Base-by-base conservation (phyloP, 1,139 yeast genomes). In the Debaryomyces subglobosus region DNA sequence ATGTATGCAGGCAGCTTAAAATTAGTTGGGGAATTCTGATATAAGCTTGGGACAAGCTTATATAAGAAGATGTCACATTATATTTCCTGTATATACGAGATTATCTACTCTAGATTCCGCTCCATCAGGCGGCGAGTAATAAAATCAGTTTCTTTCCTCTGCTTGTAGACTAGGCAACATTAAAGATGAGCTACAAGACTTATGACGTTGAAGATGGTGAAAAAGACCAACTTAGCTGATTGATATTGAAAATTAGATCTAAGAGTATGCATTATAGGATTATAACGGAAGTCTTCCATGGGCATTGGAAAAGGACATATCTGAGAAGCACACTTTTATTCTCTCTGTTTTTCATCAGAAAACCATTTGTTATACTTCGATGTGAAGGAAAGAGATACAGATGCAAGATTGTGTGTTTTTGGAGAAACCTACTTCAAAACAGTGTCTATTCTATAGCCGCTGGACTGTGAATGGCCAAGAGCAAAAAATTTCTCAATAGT, bases 51-150 rank as follows among this genome's bases (percentile, higher is more conserved):
- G 20, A 10, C 20, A 5, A 7, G 2, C 4, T 32, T 32, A 32
- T 5, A 16, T 32, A 32, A 32, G 18, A 16, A 30, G 16, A 16
- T 1, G 20, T 16, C 20, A 32, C 5, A 18, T 35, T 12, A 9
- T 20, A 10, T 5, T 34, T 34, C 41, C 42, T 43, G 38, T 32
- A 44, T 38, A 38, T 13, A 30, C 10, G 7, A 16, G 3, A 8
- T n/a, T 18, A 16, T n/a, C 20, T 30, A 18, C 18, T 36, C 36
- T 18, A 43, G 42, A 18, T 39, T 30, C 20, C 23, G 43, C 25
- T 32, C 32, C 36, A 30, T 40, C 43, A 40, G 35, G 29, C 33
- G 43, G 43, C 43, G 35, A 30, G 43, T 40, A 40, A 30, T 40
- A 40, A 40, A 40, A 40, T 20, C 33, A 30, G 35, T 32, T 40